A percentile compares a stretch with the other conserved stretches of the same genome.
phyloP scores from a whole-genome alignment of 805 yeast species.

The Saccharomycopsis sp. region DNA sequence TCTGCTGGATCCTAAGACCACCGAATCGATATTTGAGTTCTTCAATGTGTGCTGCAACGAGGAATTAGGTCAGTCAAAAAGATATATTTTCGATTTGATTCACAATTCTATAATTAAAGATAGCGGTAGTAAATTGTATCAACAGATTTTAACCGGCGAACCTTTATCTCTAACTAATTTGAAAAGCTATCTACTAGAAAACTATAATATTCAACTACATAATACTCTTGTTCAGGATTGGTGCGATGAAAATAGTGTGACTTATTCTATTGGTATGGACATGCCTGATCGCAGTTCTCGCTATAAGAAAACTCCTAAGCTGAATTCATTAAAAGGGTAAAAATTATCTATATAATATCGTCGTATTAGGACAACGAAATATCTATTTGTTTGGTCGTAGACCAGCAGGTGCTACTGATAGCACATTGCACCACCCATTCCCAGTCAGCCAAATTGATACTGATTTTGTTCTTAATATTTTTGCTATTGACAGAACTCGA shows the following conservation, averaged over 20 bases:
- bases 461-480: not conserved
- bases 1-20: not conserved
- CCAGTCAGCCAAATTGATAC: slow-evolving; percentile 42
- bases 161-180: slow-evolving; percentile 14
- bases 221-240: slow-evolving; percentile 8
- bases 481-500: not conserved
- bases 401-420: slow-evolving; percentile 32
- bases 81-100: not conserved
- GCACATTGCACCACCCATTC: slow-evolving; percentile 65
- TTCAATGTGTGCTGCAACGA: not conserved
- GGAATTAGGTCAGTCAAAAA: not conserved
- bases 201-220: slow-evolving; percentile 6
- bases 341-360: not conserved
- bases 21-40: not conserved
- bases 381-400: slow-evolving; percentile 4
- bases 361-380: not conserved
- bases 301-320: not conserved
- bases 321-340: no score
- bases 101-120: not conserved
- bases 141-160: slow-evolving; percentile 10
- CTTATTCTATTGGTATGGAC: slow-evolving; percentile 9
- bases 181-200: not conserved
- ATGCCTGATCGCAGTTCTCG: not conserved
- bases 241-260: slow-evolving; percentile 13
- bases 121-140: slow-evolving; percentile 2